These are phyloP conservation scores for Aspergillus amoenus DNA, from an alignment of 2,329 filamentous ascomycete genomes.

Conservation along the genomic window DNA sequence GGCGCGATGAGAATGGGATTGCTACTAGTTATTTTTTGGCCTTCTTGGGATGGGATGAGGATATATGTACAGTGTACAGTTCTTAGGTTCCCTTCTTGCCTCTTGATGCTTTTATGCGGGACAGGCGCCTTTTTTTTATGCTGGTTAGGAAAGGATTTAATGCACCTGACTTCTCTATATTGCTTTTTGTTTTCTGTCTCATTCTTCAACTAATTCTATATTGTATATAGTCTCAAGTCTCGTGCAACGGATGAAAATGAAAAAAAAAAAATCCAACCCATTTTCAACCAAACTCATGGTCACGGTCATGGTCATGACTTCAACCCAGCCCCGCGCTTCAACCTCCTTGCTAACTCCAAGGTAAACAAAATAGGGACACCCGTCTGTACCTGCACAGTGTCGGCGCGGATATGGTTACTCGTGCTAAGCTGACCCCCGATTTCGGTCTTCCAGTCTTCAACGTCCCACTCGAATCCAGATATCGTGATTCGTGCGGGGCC, in stretches of 20 bases:
- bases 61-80: background rate
- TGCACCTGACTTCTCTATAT: background rate
- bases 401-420: slow-evolving; percentile 71
- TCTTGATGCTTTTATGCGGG: background rate
- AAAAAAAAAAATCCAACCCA: background rate
- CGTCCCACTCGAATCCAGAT: slow-evolving; percentile 85
- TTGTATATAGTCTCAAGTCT: background rate
- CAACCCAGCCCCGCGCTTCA: slow-evolving; percentile 28
- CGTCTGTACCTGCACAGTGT: slow-evolving; percentile 61
- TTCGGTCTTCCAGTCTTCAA: slow-evolving; percentile 73
- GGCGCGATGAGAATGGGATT: slow-evolving; percentile 13
- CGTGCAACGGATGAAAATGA: background rate
- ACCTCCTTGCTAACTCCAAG: slow-evolving; percentile 57
- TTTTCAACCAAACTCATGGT: no score
- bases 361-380: slow-evolving; percentile 71
- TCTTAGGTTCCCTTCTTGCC: background rate
- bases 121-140: background rate
- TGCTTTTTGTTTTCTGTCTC: background rate
- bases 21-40: background rate
- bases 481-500: slow-evolving; percentile 78
- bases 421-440: slow-evolving; percentile 75
- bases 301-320: background rate
- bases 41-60: slow-evolving; percentile 5
- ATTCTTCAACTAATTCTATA: background rate
- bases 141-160: background rate